A percentile compares a stretch with the other conserved stretches of the same genome.
Conservation (phyloP, 1,284 basidiomycete genomes). For the Rhodotorula sp. region DNA sequence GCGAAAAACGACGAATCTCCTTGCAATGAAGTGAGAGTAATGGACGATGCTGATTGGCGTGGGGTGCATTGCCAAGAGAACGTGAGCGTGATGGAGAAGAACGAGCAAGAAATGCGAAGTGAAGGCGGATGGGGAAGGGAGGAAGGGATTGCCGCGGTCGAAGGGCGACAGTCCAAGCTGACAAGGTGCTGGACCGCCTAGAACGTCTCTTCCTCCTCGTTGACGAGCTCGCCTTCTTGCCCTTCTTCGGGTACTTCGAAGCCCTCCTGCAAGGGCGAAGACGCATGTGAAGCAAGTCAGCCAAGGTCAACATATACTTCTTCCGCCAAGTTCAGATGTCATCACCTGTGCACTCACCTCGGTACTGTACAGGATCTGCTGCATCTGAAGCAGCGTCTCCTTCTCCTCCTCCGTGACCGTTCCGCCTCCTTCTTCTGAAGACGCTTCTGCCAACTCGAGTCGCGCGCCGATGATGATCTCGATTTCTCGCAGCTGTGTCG, state of each 20-base stretch:
- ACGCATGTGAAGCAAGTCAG: neutral
- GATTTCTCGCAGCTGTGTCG: conserved; percentile 90
- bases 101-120: neutral
- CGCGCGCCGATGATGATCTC: conserved; percentile 73
- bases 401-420: conserved; percentile 58
- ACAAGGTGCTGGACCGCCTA: conserved; percentile 2
- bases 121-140: conserved; percentile 19
- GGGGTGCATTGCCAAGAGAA: too few relatives aligned
- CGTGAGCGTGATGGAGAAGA: too few relatives aligned
- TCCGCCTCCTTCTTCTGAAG: conserved; percentile 34
- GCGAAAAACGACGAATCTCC: too few relatives aligned
- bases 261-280: conserved; percentile 53
- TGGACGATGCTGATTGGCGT: too few relatives aligned
- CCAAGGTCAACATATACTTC: too few relatives aligned
- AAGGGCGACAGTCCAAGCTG: conserved; percentile 17
- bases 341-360: conserved; percentile 60
- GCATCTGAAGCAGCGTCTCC: conserved; percentile 73
- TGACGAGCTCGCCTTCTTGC: conserved; percentile 44
- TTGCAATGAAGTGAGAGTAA: too few relatives aligned
- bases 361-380: conserved; percentile 90
- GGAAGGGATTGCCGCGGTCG: neutral
- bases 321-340: neutral
- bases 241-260: conserved; percentile 66
- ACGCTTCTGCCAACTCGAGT: conserved; percentile 39
- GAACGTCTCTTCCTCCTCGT: conserved; percentile 44